Base-by-base conservation (phyloP, 805 yeast genomes). In the Starmerella scarabaei region DNA sequence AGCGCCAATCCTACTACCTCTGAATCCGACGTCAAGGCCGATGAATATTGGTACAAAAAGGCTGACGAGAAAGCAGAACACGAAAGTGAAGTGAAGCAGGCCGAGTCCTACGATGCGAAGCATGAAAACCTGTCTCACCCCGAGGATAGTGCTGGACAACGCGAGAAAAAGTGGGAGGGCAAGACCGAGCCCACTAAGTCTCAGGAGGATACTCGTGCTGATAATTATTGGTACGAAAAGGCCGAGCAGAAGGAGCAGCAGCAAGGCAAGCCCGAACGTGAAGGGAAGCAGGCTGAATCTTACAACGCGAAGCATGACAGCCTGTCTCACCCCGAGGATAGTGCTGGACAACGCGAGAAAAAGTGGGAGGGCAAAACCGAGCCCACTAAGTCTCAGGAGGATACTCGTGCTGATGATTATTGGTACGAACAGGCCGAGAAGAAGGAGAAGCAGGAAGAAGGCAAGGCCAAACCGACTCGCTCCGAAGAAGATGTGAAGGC, bases 401-500 rank as follows among this genome's bases (percentile, higher is more conserved):
- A 23, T 23, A 11, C 11, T 7, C 7, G 11, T 7, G 26, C 26
- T 11, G 26, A 23, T 11, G 26, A 23, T 7, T 23, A 7, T 23
- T 23, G 26, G 21, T n/a, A 37, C n/a, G 30, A 15, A 2, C 21
- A 30, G 20, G 23, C 21, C 14, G 27, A 35, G 21, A 32, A 19
- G n/a, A 16, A 30, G 20, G 5, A 28, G 15, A 28, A n/a, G 15
- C 6, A 28, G 17, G 17, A 28, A 28, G 15, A 28, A n/a, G 17
- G 17, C 23, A 11, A 8, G 4, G 34, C 32, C 21, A 21, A 24
- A 21, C 42, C 46, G 24, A 43, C 49, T 20, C 30, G 9, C 9
- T 37, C 48, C 20, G 52, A 46, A 42, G 42, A 24, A n/a, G 47
- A 21, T n/a, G 43, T 41, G 17, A 47, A 47, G 38, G 46, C 48